phyloP scores from a whole-genome alignment of 73 alveolate species.

The Uronychia setigera region DNA sequence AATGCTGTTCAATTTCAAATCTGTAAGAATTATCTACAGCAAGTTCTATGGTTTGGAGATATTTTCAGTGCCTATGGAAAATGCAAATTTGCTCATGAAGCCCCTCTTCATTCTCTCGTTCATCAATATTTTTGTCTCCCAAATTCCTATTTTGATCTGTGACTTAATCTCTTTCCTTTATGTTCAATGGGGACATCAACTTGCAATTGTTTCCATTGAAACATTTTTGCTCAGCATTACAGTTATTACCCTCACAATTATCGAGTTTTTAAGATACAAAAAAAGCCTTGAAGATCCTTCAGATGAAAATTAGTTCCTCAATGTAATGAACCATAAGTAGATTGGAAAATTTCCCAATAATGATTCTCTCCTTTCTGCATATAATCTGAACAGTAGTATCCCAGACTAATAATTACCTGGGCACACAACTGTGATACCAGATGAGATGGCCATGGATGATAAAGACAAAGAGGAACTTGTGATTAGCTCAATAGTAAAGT shows the following conservation, averaged over 20 bases:
- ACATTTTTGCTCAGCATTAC: not conserved
- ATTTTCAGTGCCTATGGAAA: constrained; percentile 9
- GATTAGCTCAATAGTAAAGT: no score
- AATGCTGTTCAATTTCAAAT: not conserved
- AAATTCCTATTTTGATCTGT: not conserved
- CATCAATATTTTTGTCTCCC: not conserved
- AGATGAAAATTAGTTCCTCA: not conserved
- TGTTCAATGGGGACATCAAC: not conserved
- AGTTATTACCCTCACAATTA: not conserved
- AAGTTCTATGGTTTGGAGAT: not conserved
- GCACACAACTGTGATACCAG: not conserved
- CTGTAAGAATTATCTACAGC: not conserved
- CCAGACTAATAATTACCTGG: not conserved
- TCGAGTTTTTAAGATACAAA: not conserved
- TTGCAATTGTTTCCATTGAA: not conserved
- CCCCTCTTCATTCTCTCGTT: not conserved
- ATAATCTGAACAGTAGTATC: not conserved
- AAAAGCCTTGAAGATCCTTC: not conserved
- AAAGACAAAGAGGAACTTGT: no score
- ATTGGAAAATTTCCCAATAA: not conserved
- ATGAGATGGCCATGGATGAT: no score
- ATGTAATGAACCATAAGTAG: not conserved
- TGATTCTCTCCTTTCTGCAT: not conserved
- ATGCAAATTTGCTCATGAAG: not conserved
- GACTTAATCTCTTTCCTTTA: not conserved